Evolutionary conservation across 225 moss, liverwort and hornwort species (phyloP), one percentile per base, ranked within the genome.

Genomic region (Pleurozium schreberi): DNA sequence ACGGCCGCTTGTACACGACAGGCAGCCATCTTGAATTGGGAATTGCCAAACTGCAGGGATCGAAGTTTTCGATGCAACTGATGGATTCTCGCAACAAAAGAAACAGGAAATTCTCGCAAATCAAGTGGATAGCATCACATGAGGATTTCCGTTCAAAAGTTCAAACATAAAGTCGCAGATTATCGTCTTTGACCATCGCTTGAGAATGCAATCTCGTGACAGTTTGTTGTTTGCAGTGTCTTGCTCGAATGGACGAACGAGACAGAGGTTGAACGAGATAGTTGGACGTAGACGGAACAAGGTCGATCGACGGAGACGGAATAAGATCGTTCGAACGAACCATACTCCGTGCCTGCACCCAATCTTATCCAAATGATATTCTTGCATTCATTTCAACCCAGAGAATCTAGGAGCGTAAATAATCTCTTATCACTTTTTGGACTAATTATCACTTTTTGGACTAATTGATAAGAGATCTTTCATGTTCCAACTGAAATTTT

Each of bases 401-500:
- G 3, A 76, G 21, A 76, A 76, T 52, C 3, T 76, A 34, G 21
- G 36, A 52, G 3, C 0, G 23, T 76, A 14, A 23, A 36, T 9
- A 5, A 76, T 36, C 5, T 22, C 14, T 76, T 50, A 21, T 75
- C 50, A 76, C 23, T 36, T 76, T n/a, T 2, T 34, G 5, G 5
- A 76, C 14, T 22, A 53, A 53, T 4, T 53, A 16, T 75, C 50
- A 76, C 23, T 36, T 76, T n/a, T 2, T 34, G 5, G 5, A 76
- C 14, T 22, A 34, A 34, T 75, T 75, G 5, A 17, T 50, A 34
- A 50, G 22, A 50, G 22, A 20, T 1, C 5, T 5, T 76, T 34
- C 22, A 14, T 0, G 0, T 3, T 52, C 8, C 21, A n/a, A n/a
- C n/a, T n/a, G n/a, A n/a, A n/a, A 7, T 52, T 36, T 76, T 52